A percentile compares a stretch with the other conserved stretches of the same genome.
These are phyloP conservation scores for Leishmania guyanensis DNA, from an alignment of 208 protist species.

Conservation along the genomic window DNA sequence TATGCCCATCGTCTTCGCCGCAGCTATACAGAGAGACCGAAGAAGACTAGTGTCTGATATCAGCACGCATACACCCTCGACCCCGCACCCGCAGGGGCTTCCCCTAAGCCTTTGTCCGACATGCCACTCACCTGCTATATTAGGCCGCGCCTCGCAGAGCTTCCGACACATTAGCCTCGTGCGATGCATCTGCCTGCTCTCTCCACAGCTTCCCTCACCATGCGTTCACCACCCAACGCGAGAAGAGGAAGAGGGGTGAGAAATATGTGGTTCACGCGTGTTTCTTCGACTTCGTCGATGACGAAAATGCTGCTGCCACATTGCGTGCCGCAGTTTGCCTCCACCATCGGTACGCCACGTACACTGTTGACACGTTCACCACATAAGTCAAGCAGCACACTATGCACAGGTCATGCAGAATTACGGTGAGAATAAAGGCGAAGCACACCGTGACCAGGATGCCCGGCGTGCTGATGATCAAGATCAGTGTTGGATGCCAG, in stretches of 20 bases:
- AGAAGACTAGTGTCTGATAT: not conserved
- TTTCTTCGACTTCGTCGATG: constrained; percentile 11
- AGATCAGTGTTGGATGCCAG: constrained; percentile 39
- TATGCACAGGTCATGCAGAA: constrained; percentile 67
- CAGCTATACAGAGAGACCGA: not conserved
- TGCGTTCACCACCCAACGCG: not conserved
- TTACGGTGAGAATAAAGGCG: constrained; percentile 51
- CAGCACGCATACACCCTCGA: not conserved
- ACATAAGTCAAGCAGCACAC: constrained; percentile 80
- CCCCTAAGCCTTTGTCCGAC: not conserved
- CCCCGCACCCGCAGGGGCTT: not conserved
- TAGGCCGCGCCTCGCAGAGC: not conserved
- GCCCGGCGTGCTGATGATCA: constrained; percentile 45
- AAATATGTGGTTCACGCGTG: not conserved
- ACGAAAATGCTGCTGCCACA: not conserved
- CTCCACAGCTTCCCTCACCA: not conserved
- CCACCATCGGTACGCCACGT: constrained; percentile 47
- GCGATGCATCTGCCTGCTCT: not conserved
- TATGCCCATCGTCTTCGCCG: not conserved
- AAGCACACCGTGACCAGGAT: constrained; percentile 44
- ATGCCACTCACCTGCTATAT: not conserved
- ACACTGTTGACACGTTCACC: constrained; percentile 58
- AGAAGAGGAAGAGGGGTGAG: not conserved
- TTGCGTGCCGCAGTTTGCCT: constrained; percentile 2
- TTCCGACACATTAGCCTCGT: not conserved